These are phyloP conservation scores for Rhizopus sp. DNA, from an alignment of 371 early-diverging fungal genomes.

Conservation along the genomic window DNA sequence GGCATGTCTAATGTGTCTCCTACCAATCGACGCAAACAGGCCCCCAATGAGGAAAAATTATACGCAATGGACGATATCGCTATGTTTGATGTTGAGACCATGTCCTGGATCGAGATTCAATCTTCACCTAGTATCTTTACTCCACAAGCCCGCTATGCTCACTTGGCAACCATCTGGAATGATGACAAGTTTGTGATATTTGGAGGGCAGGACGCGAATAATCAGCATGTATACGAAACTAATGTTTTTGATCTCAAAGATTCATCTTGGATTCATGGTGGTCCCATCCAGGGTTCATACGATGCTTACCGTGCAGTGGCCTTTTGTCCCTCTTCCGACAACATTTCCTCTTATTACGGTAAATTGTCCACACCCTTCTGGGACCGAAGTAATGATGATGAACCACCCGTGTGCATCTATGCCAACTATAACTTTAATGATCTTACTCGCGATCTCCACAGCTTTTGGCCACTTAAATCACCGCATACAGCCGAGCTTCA, in stretches of 20 bases:
- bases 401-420: slow-evolving; percentile 62
- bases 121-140: slow-evolving; percentile 51
- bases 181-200: slow-evolving; percentile 65
- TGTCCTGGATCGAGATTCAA: slow-evolving; percentile 61
- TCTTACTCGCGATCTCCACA: slow-evolving; percentile 72
- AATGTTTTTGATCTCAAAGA: slow-evolving; percentile 71
- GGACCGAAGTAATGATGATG: slow-evolving; percentile 5
- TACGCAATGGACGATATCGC: slow-evolving; percentile 69
- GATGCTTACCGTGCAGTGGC: slow-evolving; percentile 79
- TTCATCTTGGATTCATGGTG: slow-evolving; percentile 64
- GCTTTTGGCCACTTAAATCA: slow-evolving; percentile 44
- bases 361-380: slow-evolving; percentile 17
- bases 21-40: slow-evolving; percentile 2
- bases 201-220: slow-evolving; percentile 79
- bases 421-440: slow-evolving; percentile 82
- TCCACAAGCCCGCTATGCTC: slow-evolving; percentile 79
- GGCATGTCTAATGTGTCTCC: slow-evolving; percentile 51
- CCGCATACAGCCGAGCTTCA: slow-evolving; percentile 28
- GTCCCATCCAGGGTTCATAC: slow-evolving; percentile 64
- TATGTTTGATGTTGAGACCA: slow-evolving; percentile 62
- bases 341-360: slow-evolving; percentile 10
- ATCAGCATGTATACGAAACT: slow-evolving; percentile 75
- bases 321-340: slow-evolving; percentile 14
- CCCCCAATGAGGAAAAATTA: slow-evolving; percentile 33
- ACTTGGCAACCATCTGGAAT: slow-evolving; percentile 60